phyloP scores from a whole-genome alignment of 2,329 filamentous ascomycete species.

The Geosmithia flava region DNA sequence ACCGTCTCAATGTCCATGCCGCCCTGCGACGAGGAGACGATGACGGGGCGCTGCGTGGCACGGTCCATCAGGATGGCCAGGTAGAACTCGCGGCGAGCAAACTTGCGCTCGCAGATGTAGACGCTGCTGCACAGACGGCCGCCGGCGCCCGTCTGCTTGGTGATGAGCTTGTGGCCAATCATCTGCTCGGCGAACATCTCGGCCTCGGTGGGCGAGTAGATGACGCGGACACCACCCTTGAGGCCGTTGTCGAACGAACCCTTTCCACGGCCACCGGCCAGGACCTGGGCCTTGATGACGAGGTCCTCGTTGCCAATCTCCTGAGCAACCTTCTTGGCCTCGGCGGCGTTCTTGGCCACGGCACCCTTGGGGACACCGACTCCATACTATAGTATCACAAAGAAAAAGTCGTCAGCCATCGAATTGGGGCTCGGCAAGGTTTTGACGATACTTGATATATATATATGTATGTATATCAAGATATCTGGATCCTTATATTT shows the following conservation, averaged over 20 bases:
- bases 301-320: slow-evolving; percentile 88
- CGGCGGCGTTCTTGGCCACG: slow-evolving; percentile 70
- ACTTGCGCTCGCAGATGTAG: slow-evolving; percentile 99
- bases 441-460: slow-evolving; percentile 6
- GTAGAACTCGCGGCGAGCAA: slow-evolving; percentile 97
- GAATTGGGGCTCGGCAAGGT: slow-evolving; percentile 1
- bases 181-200: slow-evolving; percentile 98
- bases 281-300: slow-evolving; percentile 99
- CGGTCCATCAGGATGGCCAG: slow-evolving; percentile 98
- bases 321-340: slow-evolving; percentile 87
- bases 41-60: slow-evolving; percentile 78
- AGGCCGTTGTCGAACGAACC: slow-evolving; percentile 96
- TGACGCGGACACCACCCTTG: slow-evolving; percentile 96
- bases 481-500: slow-evolving; percentile 13
- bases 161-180: slow-evolving; percentile 99
- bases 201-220: slow-evolving; percentile 94
- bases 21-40: slow-evolving; percentile 95
- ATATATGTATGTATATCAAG: too few species aligned
- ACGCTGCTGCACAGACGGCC: slow-evolving; percentile 94
- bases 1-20: slow-evolving; percentile 99
- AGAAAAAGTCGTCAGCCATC: neutral
- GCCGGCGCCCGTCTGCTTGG: slow-evolving; percentile 92
- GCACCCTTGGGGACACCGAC: slow-evolving; percentile 83
- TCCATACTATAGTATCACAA: slow-evolving; percentile 56
- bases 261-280: slow-evolving; percentile 96